Percentiles rank a stretch among this genome's conserved stretches.
Conservation (phyloP, 371 early-diverging fungal genomes). For the Mucor velutinosus region DNA sequence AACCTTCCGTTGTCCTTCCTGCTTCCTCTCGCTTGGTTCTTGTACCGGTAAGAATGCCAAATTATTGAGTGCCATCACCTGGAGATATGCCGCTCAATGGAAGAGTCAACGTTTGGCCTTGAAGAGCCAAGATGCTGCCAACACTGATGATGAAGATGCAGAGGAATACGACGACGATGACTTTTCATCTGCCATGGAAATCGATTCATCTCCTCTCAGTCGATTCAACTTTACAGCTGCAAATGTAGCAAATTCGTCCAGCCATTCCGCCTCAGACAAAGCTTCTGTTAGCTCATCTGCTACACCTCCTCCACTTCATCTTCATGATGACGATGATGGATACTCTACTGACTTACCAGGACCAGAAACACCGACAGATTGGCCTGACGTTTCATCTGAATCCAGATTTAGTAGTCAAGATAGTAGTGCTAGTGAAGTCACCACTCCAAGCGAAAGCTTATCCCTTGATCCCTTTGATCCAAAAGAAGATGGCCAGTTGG, state of each 20-base stretch:
- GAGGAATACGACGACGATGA: constrained; percentile 13
- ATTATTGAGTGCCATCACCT: constrained; percentile 27
- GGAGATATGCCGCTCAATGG: constrained; percentile 44
- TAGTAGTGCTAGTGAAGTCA: constrained; percentile 36
- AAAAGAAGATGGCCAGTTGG: constrained; percentile 5
- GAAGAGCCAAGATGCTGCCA: constrained; percentile 1
- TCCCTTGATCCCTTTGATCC: constrained; percentile 18
- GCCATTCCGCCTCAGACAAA: neutral
- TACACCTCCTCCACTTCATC: neutral
- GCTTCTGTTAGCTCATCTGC: neutral
- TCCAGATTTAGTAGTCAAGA: constrained; percentile 13
- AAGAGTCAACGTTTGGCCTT: constrained; percentile 34
- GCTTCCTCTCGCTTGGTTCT: constrained; percentile 27
- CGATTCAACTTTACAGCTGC: neutral
- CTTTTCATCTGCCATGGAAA: constrained; percentile 4
- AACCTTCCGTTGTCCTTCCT: constrained; percentile 57
- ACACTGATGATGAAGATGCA: constrained; percentile 31
- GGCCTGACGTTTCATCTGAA: constrained; percentile 23
- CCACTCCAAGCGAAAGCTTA: constrained; percentile 30
- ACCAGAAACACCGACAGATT: constrained; percentile 17
- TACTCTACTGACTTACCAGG: constrained; percentile 14
- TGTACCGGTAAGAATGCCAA: constrained; percentile 7
- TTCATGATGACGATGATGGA: constrained; percentile 6
- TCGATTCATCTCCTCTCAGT: neutral
- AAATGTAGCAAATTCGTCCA: neutral